phyloP scores from a whole-genome alignment of 1,284 basidiomycete genomes.

The Limonomyces culmigenus region DNA sequence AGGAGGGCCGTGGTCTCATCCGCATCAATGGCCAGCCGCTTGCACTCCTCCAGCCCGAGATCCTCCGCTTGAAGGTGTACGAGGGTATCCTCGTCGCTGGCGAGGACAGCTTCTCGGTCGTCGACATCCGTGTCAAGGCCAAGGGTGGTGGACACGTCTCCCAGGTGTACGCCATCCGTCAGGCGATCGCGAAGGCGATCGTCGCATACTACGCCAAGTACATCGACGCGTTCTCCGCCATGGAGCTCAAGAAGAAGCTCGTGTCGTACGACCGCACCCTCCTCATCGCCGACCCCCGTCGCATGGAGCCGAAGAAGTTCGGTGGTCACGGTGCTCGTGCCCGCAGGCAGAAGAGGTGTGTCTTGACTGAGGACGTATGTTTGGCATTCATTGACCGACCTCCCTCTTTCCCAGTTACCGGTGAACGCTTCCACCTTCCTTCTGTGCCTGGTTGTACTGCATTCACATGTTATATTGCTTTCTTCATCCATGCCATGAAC shows the following conservation, averaged over 20 bases:
- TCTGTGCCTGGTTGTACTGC: too few species aligned
- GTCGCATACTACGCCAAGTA: conserved; percentile 99
- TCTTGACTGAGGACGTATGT: too few species aligned
- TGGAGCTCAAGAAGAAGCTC: conserved; percentile 93
- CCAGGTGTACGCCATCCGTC: conserved; percentile 97
- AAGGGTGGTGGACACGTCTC: conserved; percentile 99
- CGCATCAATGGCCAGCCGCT: conserved; percentile 97
- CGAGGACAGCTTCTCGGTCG: conserved; percentile 65
- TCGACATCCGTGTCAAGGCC: conserved; percentile 97
- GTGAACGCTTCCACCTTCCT: too few species aligned
- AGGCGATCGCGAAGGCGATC: conserved; percentile 96
- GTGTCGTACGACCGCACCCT: conserved; percentile 91
- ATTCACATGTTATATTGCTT: too few species aligned
- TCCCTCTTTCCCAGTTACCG: too few species aligned
- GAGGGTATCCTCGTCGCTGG: conserved; percentile 86
- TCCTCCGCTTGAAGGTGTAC: conserved; percentile 97
- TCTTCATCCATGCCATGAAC: too few species aligned
- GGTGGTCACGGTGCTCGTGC: conserved; percentile 93
- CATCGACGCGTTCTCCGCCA: conserved; percentile 92
- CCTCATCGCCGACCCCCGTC: conserved; percentile 94
- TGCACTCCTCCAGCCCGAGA: conserved; percentile 85
- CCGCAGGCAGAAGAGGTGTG: conserved; percentile 85
- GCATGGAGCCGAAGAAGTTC: conserved; percentile 99
- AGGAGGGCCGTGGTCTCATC: conserved; percentile 94
- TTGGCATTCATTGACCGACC: too few species aligned